phyloP scores from a whole-genome alignment of 768 basidiomycete genomes.

The Rhodocollybia butyracea region DNA sequence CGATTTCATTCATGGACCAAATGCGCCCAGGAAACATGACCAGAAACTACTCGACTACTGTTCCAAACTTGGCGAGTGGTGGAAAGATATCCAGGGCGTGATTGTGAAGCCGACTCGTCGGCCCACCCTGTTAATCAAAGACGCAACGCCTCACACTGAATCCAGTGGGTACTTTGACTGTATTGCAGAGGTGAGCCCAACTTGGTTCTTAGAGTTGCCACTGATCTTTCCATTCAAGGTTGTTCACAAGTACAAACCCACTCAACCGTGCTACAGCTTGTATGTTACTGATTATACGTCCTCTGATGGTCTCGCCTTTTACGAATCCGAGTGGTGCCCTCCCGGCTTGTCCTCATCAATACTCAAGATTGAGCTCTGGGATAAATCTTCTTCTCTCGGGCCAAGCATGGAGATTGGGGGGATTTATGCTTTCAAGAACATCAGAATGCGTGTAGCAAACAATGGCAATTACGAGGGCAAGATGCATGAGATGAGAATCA shows the following conservation, averaged over 20 bases:
- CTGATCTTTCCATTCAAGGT: constrained; percentile 35
- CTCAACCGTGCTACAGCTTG: constrained; percentile 38
- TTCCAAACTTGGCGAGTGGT: constrained; percentile 45
- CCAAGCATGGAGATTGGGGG: neutral
- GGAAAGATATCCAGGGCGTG: constrained; percentile 31
- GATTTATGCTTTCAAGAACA: neutral
- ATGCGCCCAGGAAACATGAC: constrained; percentile 29
- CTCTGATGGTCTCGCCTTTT: constrained; percentile 27
- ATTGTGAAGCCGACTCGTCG: constrained; percentile 15
- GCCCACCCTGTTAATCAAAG: constrained; percentile 46
- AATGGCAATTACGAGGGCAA: neutral
- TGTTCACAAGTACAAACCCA: constrained; percentile 35
- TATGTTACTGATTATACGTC: constrained; percentile 68
- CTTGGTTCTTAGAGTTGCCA: neutral
- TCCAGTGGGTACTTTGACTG: constrained; percentile 59
- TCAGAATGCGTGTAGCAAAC: neutral
- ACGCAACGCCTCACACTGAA: constrained; percentile 39
- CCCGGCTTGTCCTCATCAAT: neutral
- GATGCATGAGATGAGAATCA: too few relatives aligned
- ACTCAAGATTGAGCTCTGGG: neutral
- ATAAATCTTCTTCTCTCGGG: neutral
- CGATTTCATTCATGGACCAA: constrained; percentile 34
- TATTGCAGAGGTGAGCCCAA: constrained; percentile 50
- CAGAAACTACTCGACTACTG: constrained; percentile 47
- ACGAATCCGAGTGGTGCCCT: constrained; percentile 45